Conservation (phyloP, 148 eudicot genomes). For the Amaranthus hypochondriacus region DNA sequence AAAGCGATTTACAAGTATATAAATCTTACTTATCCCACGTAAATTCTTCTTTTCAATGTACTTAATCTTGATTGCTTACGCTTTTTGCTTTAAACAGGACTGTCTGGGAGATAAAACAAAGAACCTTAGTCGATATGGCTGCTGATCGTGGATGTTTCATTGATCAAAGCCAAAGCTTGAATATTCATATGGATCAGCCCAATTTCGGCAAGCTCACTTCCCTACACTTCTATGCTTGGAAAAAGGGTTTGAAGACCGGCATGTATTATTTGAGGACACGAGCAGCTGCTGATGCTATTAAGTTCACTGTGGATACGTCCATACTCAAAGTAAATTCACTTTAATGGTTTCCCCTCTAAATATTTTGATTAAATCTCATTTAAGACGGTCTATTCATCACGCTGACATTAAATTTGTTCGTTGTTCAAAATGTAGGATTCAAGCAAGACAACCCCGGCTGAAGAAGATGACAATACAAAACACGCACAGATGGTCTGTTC, state of each 20-base stretch:
- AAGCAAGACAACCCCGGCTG: conserved; percentile 17
- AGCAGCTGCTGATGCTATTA: conserved; percentile 97
- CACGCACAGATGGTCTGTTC: conserved; percentile 84
- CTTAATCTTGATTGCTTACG: neutral
- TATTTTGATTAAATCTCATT: too few relatives aligned
- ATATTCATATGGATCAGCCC: conserved; percentile 78
- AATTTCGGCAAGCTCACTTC: conserved; percentile 75
- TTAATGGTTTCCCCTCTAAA: neutral
- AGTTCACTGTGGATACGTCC: conserved; percentile 90
- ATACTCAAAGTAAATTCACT: conserved; percentile 47
- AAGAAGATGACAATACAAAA: conserved; percentile 44
- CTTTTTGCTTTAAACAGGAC: conserved; percentile 43
- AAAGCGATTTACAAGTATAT: conserved; percentile 67
- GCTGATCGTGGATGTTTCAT: conserved; percentile 73
- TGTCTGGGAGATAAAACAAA: conserved; percentile 86
- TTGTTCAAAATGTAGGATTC: conserved; percentile 45
- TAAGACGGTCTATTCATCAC: neutral
- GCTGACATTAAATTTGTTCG: neutral
- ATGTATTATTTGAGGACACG: conserved; percentile 92
- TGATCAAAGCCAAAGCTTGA: conserved; percentile 80
- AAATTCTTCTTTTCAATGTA: neutral
- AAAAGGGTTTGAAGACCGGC: conserved; percentile 91
- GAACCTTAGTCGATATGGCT: conserved; percentile 76
- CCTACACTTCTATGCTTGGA: conserved; percentile 75
- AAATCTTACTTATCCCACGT: neutral